Percentiles rank a stretch among this genome's conserved stretches.
phyloP scores from a whole-genome alignment of 208 protist species.

The Crithidia mellificae region DNA sequence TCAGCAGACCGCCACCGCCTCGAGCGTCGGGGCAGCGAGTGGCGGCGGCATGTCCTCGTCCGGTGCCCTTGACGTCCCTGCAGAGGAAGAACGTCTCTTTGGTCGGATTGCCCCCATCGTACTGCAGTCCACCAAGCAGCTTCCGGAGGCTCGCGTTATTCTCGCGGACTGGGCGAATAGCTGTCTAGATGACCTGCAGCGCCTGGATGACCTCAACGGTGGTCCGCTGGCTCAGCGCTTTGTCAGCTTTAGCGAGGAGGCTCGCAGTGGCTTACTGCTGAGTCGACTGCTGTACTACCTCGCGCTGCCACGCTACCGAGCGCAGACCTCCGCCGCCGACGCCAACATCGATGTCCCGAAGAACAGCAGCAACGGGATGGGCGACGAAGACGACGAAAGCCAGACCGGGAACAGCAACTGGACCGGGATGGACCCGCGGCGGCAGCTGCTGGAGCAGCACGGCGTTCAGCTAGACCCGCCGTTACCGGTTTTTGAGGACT shows the following conservation, averaged over 20 bases:
- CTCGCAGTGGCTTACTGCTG: conserved; percentile 75
- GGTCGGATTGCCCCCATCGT: conserved; percentile 82
- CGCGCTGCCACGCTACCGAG: conserved; percentile 79
- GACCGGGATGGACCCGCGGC: conserved; percentile 44
- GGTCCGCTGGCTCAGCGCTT: conserved; percentile 71
- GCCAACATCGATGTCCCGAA: neutral
- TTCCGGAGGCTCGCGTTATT: conserved; percentile 82
- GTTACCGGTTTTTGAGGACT: conserved; percentile 85
- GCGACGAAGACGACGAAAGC: neutral
- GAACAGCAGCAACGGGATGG: neutral
- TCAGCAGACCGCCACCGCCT: neutral
- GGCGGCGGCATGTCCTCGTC: neutral
- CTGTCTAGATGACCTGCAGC: conserved; percentile 82
- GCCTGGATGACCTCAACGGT: conserved; percentile 80
- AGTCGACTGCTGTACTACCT: conserved; percentile 90
- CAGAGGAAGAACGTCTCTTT: conserved; percentile 80
- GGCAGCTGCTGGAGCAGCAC: conserved; percentile 71
- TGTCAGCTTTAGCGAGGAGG: conserved; percentile 77
- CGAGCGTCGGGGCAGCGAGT: neutral
- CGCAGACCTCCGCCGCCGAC: conserved; percentile 26
- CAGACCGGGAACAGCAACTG: conserved; percentile 2
- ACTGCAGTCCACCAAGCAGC: conserved; percentile 54
- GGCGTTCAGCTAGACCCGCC: conserved; percentile 85
- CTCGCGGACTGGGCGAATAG: conserved; percentile 87
- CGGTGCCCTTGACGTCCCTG: conserved; percentile 17